Base-by-base conservation (phyloP, 176 grass and related monocot genomes). In the Eleusine coracana region DNA sequence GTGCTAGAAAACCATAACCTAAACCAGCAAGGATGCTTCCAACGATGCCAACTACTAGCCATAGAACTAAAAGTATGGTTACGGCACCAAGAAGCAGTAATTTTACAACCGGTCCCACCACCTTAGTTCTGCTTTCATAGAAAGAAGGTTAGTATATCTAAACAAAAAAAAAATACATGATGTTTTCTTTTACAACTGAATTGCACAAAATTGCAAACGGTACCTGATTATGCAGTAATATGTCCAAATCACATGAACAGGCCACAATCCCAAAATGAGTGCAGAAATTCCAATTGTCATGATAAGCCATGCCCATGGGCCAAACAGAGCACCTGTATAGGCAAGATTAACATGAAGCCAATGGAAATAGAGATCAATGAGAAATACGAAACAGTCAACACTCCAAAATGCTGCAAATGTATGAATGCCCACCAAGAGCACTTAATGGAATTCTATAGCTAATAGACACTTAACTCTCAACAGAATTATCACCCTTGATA, bases 151-250 rank as follows among this genome's bases (percentile, higher is more conserved):
- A 71, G 40, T 59, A 11, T 49, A 77, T 90, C 64, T 82, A 85
- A 76, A 69, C 39, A 68, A 6, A 78, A 68, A 23, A 23, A 42
- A 67, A 89, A 84, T 12, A 14, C 45, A 79, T 82, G 2, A 41
- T 31, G 6, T 36, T 37, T 40, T 44, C 82, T 73, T 82, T 89
- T 16, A 73, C 9, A 70, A 60, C 10, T 65, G 48, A 80, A 68
- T 75, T 25, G 8, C 37, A 64, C 29, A 65, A 52, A 80, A 81
- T 23, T 49, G 28, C n/a, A 46, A 88, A 87, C 15, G 5, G 74
- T 92, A 95, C 92, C 96, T 95, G 72, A 91, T 75, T 82, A 98
- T 79, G 80, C 90, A 93, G 96, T 93, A 98, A 81, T 86, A 93
- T 76, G 92, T 98, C 96, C 96, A 98, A 80, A 98, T 74, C 16